Evolutionary conservation across 768 basidiomycete genomes (phyloP).

Genomic region (Lyophyllum semitale): DNA sequence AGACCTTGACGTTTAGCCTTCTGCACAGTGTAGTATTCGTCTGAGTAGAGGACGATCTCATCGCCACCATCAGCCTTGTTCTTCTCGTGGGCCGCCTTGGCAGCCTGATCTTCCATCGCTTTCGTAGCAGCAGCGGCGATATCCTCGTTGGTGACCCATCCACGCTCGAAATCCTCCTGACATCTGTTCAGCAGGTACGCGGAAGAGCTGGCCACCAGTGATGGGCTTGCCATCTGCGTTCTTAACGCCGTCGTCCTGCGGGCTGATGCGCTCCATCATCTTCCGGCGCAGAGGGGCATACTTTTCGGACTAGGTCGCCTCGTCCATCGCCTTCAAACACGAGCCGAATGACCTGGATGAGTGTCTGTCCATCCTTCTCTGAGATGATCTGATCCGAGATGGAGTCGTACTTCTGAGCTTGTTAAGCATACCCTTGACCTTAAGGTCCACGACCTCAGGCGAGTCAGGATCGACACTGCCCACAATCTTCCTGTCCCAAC

Average conservation of each 20-base stretch:
- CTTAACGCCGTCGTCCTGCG: constrained; percentile 85
- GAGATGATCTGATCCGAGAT: constrained; percentile 94
- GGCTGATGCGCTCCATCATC: constrained; percentile 93
- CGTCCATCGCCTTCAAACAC: constrained; percentile 98
- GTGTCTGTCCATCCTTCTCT: constrained; percentile 90
- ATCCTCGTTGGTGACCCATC: constrained; percentile 88
- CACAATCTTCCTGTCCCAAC: constrained; percentile 71
- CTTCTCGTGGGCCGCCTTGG: constrained; percentile 66
- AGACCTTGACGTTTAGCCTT: constrained; percentile 98
- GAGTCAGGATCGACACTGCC: constrained; percentile 57
- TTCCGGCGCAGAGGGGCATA: constrained; percentile 93
- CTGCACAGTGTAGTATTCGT: constrained; percentile 94
- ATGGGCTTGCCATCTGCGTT: constrained; percentile 83
- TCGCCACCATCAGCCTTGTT: constrained; percentile 48
- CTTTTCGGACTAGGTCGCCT: constrained; percentile 96
- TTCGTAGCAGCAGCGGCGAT: constrained; percentile 87
- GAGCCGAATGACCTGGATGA: constrained; percentile 94
- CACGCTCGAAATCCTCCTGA: constrained; percentile 96
- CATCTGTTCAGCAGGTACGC: constrained; percentile 94
- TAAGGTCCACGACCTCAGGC: constrained; percentile 87
- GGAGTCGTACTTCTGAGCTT: constrained; percentile 93
- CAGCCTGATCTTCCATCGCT: constrained; percentile 82
- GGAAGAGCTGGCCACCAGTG: constrained; percentile 91
- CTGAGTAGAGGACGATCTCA: constrained; percentile 83
- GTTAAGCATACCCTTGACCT: constrained; percentile 90